phyloP scores from a whole-genome alignment of 805 yeast species.

The Starmerella floris region DNA sequence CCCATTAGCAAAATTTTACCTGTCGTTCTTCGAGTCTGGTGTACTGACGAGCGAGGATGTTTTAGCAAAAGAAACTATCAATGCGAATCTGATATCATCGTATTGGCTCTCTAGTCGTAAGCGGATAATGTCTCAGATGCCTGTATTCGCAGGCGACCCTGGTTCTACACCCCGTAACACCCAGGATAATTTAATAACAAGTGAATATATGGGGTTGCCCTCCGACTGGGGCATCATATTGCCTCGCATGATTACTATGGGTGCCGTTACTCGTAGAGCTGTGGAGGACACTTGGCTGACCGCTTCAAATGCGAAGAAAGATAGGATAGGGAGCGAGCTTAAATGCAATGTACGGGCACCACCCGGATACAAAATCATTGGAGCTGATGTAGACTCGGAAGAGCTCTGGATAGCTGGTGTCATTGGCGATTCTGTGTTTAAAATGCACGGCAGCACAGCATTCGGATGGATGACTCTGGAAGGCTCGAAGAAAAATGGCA shows the following conservation, averaged over 20 bases:
- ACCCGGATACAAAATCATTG: constrained; percentile 76
- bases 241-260: constrained; percentile 83
- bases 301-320: constrained; percentile 81
- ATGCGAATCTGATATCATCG: constrained; percentile 65
- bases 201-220: constrained; percentile 7
- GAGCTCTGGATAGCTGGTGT: constrained; percentile 96
- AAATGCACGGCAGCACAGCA: constrained; percentile 89
- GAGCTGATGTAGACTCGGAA: constrained; percentile 98
- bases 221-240: constrained; percentile 52
- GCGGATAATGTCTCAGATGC: constrained; percentile 73
- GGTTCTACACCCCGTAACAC: background rate
- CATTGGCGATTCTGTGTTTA: constrained; percentile 81
- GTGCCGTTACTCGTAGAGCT: constrained; percentile 90
- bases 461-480: constrained; percentile 99
- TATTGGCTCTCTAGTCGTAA: constrained; percentile 90
- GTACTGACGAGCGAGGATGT: constrained; percentile 55
- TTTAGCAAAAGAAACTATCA: constrained; percentile 62
- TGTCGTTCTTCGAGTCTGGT: constrained; percentile 60
- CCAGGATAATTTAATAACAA: background rate
- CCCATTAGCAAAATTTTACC: constrained; percentile 63
- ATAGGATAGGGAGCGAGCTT: constrained; percentile 82
- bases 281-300: constrained; percentile 97
- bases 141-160: no score
- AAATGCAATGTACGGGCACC: constrained; percentile 83
- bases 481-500: constrained; percentile 81